Evolutionary conservation across 1,284 basidiomycete species (phyloP).

Genomic region (Austroboletus niveus): DNA sequence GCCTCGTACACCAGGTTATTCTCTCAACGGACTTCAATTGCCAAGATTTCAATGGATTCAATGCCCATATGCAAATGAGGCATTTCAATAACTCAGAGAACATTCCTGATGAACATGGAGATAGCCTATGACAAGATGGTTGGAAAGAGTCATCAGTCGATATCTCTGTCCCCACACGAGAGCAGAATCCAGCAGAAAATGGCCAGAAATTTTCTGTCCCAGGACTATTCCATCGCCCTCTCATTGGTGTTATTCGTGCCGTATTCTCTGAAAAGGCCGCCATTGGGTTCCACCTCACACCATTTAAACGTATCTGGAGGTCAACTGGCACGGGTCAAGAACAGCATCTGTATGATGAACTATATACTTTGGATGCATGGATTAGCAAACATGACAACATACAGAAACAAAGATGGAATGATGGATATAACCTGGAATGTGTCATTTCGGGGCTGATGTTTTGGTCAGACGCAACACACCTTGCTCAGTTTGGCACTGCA

Average conservation of each 20-base stretch:
- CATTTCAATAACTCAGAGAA: background rate
- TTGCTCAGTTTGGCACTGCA: background rate
- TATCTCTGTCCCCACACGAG: background rate
- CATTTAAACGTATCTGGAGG: slow-evolving; percentile 1
- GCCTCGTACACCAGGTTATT: background rate
- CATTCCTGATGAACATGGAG: background rate
- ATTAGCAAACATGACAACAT: background rate
- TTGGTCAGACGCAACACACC: background rate
- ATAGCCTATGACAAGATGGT: background rate
- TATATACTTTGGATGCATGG: background rate
- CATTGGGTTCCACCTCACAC: background rate
- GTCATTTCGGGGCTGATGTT: slow-evolving; percentile 1
- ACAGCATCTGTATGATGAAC: slow-evolving; percentile 1
- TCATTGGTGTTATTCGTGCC: background rate
- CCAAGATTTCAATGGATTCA: background rate
- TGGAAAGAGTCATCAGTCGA: background rate
- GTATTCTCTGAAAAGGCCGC: background rate
- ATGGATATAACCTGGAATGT: background rate
- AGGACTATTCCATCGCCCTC: background rate
- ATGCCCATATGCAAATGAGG: background rate
- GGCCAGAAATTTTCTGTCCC: background rate
- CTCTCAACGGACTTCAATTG: slow-evolving; percentile 6
- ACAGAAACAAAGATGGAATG: background rate
- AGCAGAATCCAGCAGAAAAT: background rate
- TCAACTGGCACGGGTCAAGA: background rate